phyloP scores from a whole-genome alignment of 208 protist genomes.

The Phytomonas francai region DNA sequence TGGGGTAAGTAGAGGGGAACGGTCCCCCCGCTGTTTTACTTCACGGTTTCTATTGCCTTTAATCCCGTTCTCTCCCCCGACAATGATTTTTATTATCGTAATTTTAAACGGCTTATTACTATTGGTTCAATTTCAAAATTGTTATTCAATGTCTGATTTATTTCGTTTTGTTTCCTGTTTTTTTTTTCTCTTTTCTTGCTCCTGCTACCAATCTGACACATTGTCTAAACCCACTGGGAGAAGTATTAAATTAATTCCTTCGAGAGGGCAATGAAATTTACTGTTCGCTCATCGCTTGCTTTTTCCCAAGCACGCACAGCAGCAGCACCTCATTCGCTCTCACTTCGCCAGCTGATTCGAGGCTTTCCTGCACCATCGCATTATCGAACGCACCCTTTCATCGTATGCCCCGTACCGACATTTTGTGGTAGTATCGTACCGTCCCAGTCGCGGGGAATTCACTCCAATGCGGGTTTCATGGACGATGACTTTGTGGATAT shows the following conservation, averaged over 20 bases:
- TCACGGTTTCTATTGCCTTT: slow-evolving; percentile 4
- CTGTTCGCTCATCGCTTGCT: too few species aligned
- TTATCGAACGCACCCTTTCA: too few species aligned
- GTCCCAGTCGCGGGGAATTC: too few species aligned
- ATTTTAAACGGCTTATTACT: neutral
- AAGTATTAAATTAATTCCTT: too few species aligned
- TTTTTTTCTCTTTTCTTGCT: slow-evolving; percentile 16
- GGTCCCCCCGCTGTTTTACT: neutral
- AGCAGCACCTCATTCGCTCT: too few species aligned
- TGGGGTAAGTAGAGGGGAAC: neutral
- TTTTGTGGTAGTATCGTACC: too few species aligned
- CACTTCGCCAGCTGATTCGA: too few species aligned
- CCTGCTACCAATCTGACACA: neutral
- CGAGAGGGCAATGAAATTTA: too few species aligned
- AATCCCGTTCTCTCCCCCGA: too few species aligned
- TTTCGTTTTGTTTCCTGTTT: slow-evolving; percentile 10
- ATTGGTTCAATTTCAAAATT: slow-evolving; percentile 1
- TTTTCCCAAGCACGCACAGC: too few species aligned
- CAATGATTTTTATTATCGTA: slow-evolving; percentile 5
- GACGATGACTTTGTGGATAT: slow-evolving; percentile 53
- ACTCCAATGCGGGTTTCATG: neutral
- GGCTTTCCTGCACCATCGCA: too few species aligned
- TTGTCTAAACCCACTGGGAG: neutral
- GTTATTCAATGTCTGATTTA: neutral
- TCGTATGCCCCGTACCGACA: too few species aligned